A percentile compares a stretch with the other conserved stretches of the same genome.
These are phyloP conservation scores for Ophiosphaerella herpotricha DNA, from an alignment of 2,329 filamentous ascomycete genomes.

Conservation along the genomic window DNA sequence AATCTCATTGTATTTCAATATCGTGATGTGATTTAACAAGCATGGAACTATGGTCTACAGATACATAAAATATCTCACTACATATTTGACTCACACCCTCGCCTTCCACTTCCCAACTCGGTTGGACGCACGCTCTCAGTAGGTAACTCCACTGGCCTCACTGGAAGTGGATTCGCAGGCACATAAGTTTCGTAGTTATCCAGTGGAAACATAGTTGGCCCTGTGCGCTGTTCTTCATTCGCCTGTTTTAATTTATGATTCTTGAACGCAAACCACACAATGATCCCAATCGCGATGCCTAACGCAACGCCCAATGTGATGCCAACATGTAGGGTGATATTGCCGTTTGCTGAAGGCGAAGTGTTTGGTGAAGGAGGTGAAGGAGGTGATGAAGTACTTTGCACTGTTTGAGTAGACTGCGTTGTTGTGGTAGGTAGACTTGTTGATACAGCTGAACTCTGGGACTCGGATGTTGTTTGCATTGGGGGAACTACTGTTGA, in stretches of 20 bases:
- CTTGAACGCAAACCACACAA: background rate
- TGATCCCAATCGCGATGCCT: background rate
- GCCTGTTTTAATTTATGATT: background rate
- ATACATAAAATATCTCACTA: too few relatives aligned
- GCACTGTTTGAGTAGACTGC: background rate
- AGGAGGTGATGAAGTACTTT: background rate
- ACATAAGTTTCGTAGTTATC: background rate
- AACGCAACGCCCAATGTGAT: background rate
- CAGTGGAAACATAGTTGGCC: background rate
- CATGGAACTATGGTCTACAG: too few relatives aligned
- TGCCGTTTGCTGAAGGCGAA: background rate
- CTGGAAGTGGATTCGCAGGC: too few relatives aligned
- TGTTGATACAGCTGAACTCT: background rate
- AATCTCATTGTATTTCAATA: too few relatives aligned
- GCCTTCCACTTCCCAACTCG: too few relatives aligned
- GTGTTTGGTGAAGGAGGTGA: background rate
- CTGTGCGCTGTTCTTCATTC: background rate
- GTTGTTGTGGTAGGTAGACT: too few relatives aligned
- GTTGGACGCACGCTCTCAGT: too few relatives aligned
- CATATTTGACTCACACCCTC: too few relatives aligned
- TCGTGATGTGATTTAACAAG: too few relatives aligned
- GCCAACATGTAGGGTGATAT: background rate
- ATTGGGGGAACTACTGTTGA: background rate
- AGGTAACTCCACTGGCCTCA: too few relatives aligned
- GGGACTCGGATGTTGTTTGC: background rate